phyloP scores from a whole-genome alignment of 345 rosid species.

The Carallia pectinifolia region DNA sequence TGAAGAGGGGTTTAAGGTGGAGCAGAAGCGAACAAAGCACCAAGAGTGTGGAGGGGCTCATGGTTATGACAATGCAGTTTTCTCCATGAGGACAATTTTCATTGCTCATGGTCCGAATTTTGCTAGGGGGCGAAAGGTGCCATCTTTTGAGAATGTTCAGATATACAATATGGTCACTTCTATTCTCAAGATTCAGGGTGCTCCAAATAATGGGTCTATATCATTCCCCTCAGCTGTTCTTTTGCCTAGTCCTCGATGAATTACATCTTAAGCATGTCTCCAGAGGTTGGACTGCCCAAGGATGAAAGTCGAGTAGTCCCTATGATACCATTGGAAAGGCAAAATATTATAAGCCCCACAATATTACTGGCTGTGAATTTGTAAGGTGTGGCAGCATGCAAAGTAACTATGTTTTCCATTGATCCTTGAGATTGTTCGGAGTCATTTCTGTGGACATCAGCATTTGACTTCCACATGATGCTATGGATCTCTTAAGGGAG shows the following conservation, averaged over 20 bases:
- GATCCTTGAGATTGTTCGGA: background rate
- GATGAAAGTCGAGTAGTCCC: background rate
- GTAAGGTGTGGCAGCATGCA: background rate
- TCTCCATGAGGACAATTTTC: constrained; percentile 92
- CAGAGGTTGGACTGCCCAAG: background rate
- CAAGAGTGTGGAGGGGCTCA: constrained; percentile 92
- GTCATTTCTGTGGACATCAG: background rate
- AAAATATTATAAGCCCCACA: background rate
- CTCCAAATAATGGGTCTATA: constrained; percentile 75
- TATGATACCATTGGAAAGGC: background rate
- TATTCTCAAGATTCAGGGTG: constrained; percentile 71
- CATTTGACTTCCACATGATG: background rate
- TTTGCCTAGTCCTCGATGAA: constrained; percentile 36
- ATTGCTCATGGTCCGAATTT: constrained; percentile 92
- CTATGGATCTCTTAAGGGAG: background rate
- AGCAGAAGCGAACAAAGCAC: constrained; percentile 46
- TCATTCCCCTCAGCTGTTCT: constrained; percentile 47
- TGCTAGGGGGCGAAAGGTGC: constrained; percentile 67
- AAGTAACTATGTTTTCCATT: background rate
- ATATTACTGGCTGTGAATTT: background rate
- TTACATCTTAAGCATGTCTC: background rate
- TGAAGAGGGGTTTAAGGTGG: constrained; percentile 79
- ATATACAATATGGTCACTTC: constrained; percentile 79
- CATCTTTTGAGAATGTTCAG: constrained; percentile 90
- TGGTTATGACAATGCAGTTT: constrained; percentile 83